Evolutionary conservation across 345 rosid species (phyloP), one percentile per base, ranked within the genome.

Genomic region (Melastoma malabathricum): DNA sequence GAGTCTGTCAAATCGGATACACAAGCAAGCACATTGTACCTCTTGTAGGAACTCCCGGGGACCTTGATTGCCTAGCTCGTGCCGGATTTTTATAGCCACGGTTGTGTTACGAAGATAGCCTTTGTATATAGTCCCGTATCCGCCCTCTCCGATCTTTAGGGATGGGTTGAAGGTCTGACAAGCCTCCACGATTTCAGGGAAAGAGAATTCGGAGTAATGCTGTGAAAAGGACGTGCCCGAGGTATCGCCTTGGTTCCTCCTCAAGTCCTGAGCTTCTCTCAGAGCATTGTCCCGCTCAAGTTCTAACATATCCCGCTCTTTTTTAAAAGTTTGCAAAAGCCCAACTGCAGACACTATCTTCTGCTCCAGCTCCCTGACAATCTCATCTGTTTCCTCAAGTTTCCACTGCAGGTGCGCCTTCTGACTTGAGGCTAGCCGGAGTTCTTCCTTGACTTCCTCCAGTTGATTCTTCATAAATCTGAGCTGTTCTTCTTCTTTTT

Each of bases 41-140:
- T 87, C 96, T 22, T 76, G 86, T 49, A 68, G 88, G 70, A 72
- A 87, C 66, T 82, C 90, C n/a, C 72, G 52, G 29, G 76, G 83
- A 13, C 86, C 88, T 76, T 84, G 88, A 58, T 63, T 64, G 69
- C 92, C 79, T 54, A 68, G 52, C 57, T 88, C 55, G 51, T 75
- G 66, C 55, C 74, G 58, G 59, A 71, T 69, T 67, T 81, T 86
- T 54, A 83, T 74, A 29, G 89, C 89, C 70, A 79, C 96, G 47
- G 59, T 72, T 8, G 74, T 77, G 61, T 77, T 76, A 31, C 69
- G 72, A 56, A 86, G 74, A 13, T 62, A 6, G 47, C 87, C 85
- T 60, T 63, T 68, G 58, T 77, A 86, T 59, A 81, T 74, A 72
- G 75, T 83, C 50, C 93, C 96, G 64, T 79, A 86, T 25, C 86